Percentiles rank a stretch among this genome's conserved stretches.
phyloP scores from a whole-genome alignment of 257 asterid species.

The Scutellaria minor region DNA sequence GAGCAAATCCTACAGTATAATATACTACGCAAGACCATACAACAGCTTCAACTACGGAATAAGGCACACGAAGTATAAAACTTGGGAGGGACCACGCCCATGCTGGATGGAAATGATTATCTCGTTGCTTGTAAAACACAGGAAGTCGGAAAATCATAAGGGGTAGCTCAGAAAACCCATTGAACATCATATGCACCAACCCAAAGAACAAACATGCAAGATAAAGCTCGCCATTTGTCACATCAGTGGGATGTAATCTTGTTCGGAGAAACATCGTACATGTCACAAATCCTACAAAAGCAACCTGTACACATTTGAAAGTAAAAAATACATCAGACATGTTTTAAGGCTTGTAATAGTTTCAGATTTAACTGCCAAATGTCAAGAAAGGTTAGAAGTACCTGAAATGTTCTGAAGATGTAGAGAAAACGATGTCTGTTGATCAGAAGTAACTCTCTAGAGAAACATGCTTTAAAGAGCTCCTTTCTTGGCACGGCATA shows the following conservation, averaged over 20 bases:
- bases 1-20: constrained; percentile 80
- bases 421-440: constrained; percentile 74
- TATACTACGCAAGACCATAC: constrained; percentile 84
- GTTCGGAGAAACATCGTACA: constrained; percentile 83
- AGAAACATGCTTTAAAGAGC: constrained; percentile 78
- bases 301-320: constrained; percentile 61
- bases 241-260: constrained; percentile 68
- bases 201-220: constrained; percentile 76
- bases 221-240: constrained; percentile 66
- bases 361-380: not conserved
- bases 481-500: constrained; percentile 69
- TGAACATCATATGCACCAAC: constrained; percentile 91
- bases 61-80: constrained; percentile 78
- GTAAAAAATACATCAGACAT: constrained; percentile 4
- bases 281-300: constrained; percentile 76
- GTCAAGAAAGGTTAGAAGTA: constrained; percentile 36
- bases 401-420: constrained; percentile 82
- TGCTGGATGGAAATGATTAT: constrained; percentile 86
- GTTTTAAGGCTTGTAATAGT: not conserved
- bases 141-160: constrained; percentile 87
- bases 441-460: constrained; percentile 77
- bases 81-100: constrained; percentile 89
- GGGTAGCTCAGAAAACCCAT: constrained; percentile 88
- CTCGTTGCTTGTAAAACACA: constrained; percentile 89
- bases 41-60: constrained; percentile 74